These are phyloP conservation scores for Hordeum marinum DNA, from an alignment of 176 grass and related monocot species.

Conservation along the genomic window DNA sequence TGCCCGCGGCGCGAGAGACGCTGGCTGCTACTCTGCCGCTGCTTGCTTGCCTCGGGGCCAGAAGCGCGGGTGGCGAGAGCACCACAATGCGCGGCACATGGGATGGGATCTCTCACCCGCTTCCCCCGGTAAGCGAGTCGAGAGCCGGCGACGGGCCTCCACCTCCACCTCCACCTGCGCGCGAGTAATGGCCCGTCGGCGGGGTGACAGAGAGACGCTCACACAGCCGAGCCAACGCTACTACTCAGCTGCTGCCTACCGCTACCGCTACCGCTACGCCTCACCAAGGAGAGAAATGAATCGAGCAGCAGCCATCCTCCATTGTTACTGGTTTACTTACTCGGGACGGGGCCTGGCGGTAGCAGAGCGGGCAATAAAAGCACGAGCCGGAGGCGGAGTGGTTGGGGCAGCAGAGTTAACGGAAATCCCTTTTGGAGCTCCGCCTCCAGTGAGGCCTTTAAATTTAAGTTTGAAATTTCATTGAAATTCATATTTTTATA, in stretches of 20 bases:
- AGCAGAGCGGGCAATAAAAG: neutral
- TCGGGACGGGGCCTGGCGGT: too few relatives aligned
- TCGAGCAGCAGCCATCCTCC: neutral
- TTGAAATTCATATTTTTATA: too few relatives aligned
- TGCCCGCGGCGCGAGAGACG: neutral
- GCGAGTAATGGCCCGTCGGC: conserved; percentile 1
- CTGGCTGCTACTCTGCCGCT: too few relatives aligned
- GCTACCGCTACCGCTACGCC: neutral
- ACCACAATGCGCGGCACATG: neutral
- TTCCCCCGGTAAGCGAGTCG: neutral
- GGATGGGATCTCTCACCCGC: neutral
- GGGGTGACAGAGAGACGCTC: neutral
- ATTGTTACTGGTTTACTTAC: neutral
- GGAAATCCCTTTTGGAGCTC: too few relatives aligned
- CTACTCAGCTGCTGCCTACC: neutral
- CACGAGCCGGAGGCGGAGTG: neutral
- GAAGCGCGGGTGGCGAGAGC: too few relatives aligned
- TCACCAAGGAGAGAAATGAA: neutral
- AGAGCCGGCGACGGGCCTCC: neutral
- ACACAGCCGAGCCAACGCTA: neutral
- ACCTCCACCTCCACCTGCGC: neutral
- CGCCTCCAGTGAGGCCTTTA: too few relatives aligned
- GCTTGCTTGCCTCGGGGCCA: neutral
- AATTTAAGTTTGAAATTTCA: too few relatives aligned
- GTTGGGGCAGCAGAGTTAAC: too few relatives aligned